Evolutionary conservation across 176 grass and related monocot genomes (phyloP).

Genomic region (Dendrocalamus sinicus): DNA sequence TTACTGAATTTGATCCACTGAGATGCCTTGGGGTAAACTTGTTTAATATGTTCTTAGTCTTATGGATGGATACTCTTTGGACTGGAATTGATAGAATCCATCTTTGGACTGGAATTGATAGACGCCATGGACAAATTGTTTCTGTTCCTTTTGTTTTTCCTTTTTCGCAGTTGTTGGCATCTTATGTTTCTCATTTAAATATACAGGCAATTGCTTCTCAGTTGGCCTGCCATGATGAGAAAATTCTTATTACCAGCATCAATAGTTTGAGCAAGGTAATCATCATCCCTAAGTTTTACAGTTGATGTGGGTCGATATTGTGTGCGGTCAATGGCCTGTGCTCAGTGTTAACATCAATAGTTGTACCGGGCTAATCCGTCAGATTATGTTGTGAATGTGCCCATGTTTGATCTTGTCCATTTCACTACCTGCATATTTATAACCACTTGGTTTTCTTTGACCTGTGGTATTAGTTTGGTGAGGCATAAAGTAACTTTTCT

Average conservation of each 20-base stretch:
- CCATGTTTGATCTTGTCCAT: background rate
- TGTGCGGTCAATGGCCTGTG: background rate
- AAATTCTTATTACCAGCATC: conserved; percentile 76
- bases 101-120: background rate
- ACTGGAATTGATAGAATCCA: background rate
- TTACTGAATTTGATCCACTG: conserved; percentile 80
- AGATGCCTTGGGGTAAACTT: conserved; percentile 70
- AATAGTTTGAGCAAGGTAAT: conserved; percentile 89
- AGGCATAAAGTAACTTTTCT: conserved; percentile 12
- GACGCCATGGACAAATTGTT: background rate
- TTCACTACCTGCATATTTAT: background rate
- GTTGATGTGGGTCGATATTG: background rate
- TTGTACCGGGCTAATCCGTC: background rate
- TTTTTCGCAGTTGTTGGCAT: background rate
- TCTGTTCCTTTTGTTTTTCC: background rate
- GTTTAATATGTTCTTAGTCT: conserved; percentile 18
- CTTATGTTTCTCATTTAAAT: conserved; percentile 30
- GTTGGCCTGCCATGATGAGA: conserved; percentile 69
- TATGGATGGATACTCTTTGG: background rate
- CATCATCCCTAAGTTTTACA: background rate
- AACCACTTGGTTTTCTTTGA: background rate
- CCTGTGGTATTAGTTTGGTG: conserved; percentile 14
- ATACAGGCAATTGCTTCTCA: conserved; percentile 70
- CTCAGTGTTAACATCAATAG: background rate
- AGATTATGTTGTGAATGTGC: background rate